Base-by-base conservation (phyloP, 306 rosid genomes). In the Trifolium repens region DNA sequence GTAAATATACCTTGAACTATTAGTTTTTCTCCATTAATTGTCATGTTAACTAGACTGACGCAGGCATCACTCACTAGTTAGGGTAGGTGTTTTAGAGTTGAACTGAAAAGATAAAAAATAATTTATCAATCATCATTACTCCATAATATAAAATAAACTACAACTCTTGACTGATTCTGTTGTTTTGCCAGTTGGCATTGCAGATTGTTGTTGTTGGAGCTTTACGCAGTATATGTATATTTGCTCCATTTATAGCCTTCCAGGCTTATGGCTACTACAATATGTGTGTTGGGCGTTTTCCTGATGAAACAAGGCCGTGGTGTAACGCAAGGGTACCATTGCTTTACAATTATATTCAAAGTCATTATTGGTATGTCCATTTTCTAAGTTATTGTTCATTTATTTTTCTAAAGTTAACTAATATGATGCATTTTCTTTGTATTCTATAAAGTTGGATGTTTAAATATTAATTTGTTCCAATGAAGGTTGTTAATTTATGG, bases 221-320 rank as follows among this genome's bases (percentile, higher is more conserved):
- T 50, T 82, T 89, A 11, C 89, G 67, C 7, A 87, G 89, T 81
- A 67, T 84, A 16, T 94, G 82, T 73, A 79, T 91, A 73, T 89
- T 88, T 80, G 84, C 82, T 78, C 98, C 96, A 42, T 91, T 94
- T 77, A 9, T 85, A 52, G 93, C 88, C 66, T 91, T 89, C 87
- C 98, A 94, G 83, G 88, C 93, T 43, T 94, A 94, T 60, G 98
- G 96, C 62, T 94, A 91, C 84, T 79, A 81, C 85, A 90, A 88
- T 75, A 86, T 90, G 58, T 94, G 97, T 60, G 71, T 73, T 44
- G 91, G 91, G 46, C 91, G 68, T 50, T 73, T 30, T 78, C 88
- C 80, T 55, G 82, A 86, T 77, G 86, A 86, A 74, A 52, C 40
- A 82, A 89, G 96, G 77, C 96, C 97, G 40, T 94, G 98, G 97